Evolutionary conservation across 2,329 filamentous ascomycete species (phyloP), one percentile per base, ranked within the genome.

Genomic region (Monilinia aucupariae): DNA sequence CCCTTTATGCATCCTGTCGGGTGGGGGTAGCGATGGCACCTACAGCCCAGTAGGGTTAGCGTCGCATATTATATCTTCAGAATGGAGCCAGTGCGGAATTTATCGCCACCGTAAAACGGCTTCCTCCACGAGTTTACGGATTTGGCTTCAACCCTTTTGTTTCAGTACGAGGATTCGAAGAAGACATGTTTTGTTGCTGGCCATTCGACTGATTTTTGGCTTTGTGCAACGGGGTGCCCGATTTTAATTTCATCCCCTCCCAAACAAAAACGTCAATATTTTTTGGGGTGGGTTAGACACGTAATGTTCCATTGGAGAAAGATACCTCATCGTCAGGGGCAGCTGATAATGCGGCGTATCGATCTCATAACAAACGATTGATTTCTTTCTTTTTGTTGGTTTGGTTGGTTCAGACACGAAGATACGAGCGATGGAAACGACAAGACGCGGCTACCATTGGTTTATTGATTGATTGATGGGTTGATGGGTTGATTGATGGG

Each of bases 1-100:
- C 58, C 58, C 58, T 61, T 61, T 61, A 61, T 61, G 58, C 48
- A 61, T 41, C 58, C 58, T 60, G 20, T 32, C 13, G 53, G 48
- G 58, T 61, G 58, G 58, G 48, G 37, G 58, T 53, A 27, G 43
- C 32, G 34, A 43, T 60, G 32, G 47, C 25, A 60, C 39, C 48
- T 41, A 43, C 22, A 22, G 20, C 47, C 39, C 32, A 25, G 30
- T 45, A 41, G 8, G 48, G 37, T 45, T 61, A 61, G 58, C 58
- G 58, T 61, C 48, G 39, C 30, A 50, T 32, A 8, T 30, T 9
- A 15, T 34, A 25, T 43, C 45, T 43, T 53, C 20, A 60, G 8
- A 60, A 50, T 52, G 56, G 58, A 60, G 48, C 58, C 17, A 47
- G n/a, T 43, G n/a, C 54, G 41, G n/a, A 47, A 30, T 30, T 45